Conservation (phyloP, 2,329 filamentous ascomycete genomes). For the Trichoderma asperellum region DNA sequence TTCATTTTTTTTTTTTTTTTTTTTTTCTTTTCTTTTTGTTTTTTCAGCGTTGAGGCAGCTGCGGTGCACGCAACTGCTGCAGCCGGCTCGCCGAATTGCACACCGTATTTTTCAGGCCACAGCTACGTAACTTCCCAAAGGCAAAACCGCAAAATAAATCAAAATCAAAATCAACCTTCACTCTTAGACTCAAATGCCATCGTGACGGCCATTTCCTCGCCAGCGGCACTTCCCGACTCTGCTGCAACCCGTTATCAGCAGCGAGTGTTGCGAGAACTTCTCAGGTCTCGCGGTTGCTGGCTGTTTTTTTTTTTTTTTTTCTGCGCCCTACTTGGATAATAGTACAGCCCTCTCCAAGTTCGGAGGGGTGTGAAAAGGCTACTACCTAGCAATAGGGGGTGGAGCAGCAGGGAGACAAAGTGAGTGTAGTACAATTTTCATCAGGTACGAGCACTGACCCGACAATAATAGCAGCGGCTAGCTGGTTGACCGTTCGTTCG, state of each 20-base stretch:
- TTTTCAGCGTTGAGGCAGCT: constrained; percentile 3
- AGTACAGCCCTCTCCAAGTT: neutral
- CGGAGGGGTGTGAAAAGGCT: constrained; percentile 1
- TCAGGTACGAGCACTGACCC: constrained; percentile 1
- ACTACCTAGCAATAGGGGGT: constrained; percentile 1
- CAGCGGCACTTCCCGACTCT: neutral
- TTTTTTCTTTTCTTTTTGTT: no score
- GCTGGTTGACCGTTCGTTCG: constrained; percentile 9
- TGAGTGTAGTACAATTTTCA: constrained; percentile 2
- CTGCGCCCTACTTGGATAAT: neutral
- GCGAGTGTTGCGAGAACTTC: neutral
- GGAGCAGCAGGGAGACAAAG: constrained; percentile 1
- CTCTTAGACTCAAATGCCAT: neutral
- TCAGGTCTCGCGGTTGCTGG: constrained; percentile 9
- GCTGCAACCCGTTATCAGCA: neutral
- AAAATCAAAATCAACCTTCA: neutral
- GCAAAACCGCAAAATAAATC: neutral
- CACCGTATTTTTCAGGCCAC: constrained; percentile 21
- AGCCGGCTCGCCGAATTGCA: neutral
- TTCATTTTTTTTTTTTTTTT: neutral
- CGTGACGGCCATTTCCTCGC: neutral
- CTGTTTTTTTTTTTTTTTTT: neutral
- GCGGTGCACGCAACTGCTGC: constrained; percentile 19
- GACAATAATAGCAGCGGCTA: constrained; percentile 13
- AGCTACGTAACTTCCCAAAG: neutral